These are phyloP conservation scores for Cyberlindnera samutprakarnensis DNA, from an alignment of 805 yeast genomes.

Conservation along the genomic window DNA sequence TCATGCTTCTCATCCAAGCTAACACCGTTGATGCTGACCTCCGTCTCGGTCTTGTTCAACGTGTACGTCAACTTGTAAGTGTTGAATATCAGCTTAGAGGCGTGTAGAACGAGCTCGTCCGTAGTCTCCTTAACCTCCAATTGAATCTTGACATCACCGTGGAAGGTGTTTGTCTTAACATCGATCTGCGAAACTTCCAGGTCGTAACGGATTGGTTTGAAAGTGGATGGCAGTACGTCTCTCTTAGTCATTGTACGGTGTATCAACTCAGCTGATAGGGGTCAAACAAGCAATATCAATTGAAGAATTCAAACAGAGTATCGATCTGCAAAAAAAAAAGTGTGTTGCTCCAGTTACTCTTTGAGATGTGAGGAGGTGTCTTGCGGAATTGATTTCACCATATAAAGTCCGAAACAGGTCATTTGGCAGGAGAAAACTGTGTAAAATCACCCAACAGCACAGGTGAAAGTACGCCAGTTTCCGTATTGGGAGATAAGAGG, in stretches of 20 bases:
- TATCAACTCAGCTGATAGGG: background rate
- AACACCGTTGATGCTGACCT: slow-evolving; percentile 24
- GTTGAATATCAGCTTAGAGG: slow-evolving; percentile 51
- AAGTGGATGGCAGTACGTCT: slow-evolving; percentile 47
- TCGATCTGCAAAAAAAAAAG: too few species aligned
- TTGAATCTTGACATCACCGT: slow-evolving; percentile 47
- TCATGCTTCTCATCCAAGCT: slow-evolving; percentile 46
- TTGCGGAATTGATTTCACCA: too few species aligned
- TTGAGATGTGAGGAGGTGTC: too few species aligned
- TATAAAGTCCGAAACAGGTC: too few species aligned
- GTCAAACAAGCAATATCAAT: background rate
- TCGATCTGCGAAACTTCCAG: slow-evolving; percentile 50
- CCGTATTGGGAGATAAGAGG: too few species aligned
- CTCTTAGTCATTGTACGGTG: slow-evolving; percentile 19
- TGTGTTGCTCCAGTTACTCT: too few species aligned
- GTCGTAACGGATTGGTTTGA: slow-evolving; percentile 71
- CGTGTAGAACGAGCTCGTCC: slow-evolving; percentile 45
- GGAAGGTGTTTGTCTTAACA: slow-evolving; percentile 49
- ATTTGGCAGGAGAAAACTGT: too few species aligned
- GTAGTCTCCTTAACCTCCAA: slow-evolving; percentile 42
- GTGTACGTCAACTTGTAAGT: slow-evolving; percentile 31
- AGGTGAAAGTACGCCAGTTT: too few species aligned
- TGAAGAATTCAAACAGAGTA: too few species aligned
- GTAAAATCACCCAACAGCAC: too few species aligned
- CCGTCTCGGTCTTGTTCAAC: slow-evolving; percentile 26